These are phyloP conservation scores for Colletotrichum karsti DNA, from an alignment of 2,329 filamentous ascomycete species.

Conservation along the genomic window DNA sequence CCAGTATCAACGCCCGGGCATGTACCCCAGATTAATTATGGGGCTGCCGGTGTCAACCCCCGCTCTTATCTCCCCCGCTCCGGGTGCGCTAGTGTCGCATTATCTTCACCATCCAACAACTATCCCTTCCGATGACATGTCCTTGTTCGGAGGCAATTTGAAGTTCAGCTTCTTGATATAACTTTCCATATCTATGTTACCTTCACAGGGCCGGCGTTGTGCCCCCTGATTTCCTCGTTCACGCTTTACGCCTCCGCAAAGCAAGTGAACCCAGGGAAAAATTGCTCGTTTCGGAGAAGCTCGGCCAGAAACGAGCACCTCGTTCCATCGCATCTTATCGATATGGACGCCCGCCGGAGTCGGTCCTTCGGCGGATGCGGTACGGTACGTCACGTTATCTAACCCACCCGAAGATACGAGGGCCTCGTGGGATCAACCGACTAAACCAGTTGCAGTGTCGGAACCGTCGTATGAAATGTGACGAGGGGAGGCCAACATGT, in stretches of 20 bases:
- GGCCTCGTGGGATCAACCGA: background rate
- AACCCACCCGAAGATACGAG: background rate
- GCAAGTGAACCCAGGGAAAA: background rate
- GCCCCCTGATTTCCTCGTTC: background rate
- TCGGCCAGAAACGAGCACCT: background rate
- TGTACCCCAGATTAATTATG: constrained; percentile 11
- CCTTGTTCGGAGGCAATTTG: background rate
- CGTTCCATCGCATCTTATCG: background rate
- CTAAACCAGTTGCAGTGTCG: constrained; percentile 39
- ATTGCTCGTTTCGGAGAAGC: background rate
- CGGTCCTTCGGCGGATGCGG: constrained; percentile 35
- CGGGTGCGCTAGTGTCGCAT: background rate
- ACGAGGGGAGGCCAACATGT: constrained; percentile 44
- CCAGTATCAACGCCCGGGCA: background rate
- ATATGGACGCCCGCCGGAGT: constrained; percentile 3
- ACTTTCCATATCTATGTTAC: background rate
- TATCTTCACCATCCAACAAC: background rate
- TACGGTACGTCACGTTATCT: constrained; percentile 3
- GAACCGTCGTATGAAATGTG: constrained; percentile 46
- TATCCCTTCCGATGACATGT: background rate
- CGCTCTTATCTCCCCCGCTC: constrained; percentile 1
- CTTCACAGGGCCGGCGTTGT: background rate
- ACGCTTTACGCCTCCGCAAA: background rate
- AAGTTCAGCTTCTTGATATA: background rate
- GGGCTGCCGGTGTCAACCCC: background rate